phyloP scores from a whole-genome alignment of 2,329 filamentous ascomycete genomes.

The Arachnomyces sp. region DNA sequence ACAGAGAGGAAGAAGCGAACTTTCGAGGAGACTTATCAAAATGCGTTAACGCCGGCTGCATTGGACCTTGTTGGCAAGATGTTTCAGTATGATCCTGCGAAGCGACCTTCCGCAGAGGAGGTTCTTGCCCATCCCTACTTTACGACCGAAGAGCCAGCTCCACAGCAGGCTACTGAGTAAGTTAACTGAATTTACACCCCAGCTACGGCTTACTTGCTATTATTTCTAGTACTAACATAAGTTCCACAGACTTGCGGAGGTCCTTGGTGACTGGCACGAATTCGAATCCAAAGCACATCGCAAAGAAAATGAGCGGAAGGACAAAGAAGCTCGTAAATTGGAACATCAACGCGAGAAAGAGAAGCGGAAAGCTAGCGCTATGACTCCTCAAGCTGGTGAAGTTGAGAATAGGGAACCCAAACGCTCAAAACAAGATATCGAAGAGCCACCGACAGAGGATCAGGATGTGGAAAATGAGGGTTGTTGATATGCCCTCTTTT shows the following conservation, averaged over 20 bases:
- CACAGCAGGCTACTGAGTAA: constrained; percentile 74
- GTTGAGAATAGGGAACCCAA: constrained; percentile 35
- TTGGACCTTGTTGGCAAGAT: constrained; percentile 77
- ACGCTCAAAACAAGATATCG: constrained; percentile 25
- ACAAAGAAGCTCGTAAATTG: constrained; percentile 48
- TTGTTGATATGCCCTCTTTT: not conserved
- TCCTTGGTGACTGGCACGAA: constrained; percentile 96
- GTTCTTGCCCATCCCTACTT: constrained; percentile 88
- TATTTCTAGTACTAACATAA: constrained; percentile 15
- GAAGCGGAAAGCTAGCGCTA: constrained; percentile 39
- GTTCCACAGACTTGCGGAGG: constrained; percentile 56
- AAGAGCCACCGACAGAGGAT: constrained; percentile 2
- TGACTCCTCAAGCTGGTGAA: constrained; percentile 13
- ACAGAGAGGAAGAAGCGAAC: constrained; percentile 62
- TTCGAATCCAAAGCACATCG: constrained; percentile 93
- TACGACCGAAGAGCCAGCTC: constrained; percentile 65
- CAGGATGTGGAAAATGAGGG: not conserved
- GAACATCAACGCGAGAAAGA: constrained; percentile 42
- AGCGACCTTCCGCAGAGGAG: constrained; percentile 74
- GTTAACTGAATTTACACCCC: too few relatives aligned
- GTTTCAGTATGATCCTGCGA: constrained; percentile 81
- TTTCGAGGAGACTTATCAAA: constrained; percentile 77
- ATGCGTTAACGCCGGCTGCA: constrained; percentile 68
- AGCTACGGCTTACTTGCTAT: constrained; percentile 1
- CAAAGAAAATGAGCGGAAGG: constrained; percentile 59